These are phyloP conservation scores for Hyaloscypha bicolor DNA, from an alignment of 495 filamentous ascomycete species.

Conservation along the genomic window DNA sequence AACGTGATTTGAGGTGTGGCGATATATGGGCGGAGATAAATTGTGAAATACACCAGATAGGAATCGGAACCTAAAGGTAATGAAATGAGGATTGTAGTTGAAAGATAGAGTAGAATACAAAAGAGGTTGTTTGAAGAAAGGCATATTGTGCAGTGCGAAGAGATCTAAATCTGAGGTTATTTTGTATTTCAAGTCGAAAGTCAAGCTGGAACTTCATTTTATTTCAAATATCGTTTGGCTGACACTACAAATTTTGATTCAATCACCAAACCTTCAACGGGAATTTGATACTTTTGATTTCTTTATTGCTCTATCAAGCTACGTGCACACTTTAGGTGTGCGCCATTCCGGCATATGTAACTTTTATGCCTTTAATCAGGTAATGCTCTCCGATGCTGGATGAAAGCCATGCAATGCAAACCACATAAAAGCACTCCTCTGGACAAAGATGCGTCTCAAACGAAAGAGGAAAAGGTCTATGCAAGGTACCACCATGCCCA, in stretches of 20 bases:
- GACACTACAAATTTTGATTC: neutral
- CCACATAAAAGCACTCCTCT: neutral
- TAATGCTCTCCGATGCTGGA: neutral
- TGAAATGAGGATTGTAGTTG: no score
- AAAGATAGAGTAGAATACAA: no score
- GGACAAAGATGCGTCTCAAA: neutral
- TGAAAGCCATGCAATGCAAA: neutral
- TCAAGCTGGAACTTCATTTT: no score
- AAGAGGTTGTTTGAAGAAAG: no score
- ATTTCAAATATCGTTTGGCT: no score
- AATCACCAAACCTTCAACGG: neutral
- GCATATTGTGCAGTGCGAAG: no score
- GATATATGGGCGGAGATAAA: no score
- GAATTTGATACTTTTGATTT: neutral
- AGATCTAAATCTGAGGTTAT: no score
- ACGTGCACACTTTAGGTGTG: neutral
- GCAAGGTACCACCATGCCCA: neutral
- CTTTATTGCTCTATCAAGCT: neutral
- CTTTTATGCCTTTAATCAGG: neutral
- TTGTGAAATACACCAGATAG: no score
- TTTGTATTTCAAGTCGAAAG: no score
- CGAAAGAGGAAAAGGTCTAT: neutral
- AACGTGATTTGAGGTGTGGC: no score
- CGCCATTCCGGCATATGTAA: neutral
- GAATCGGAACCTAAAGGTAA: no score